Base-by-base conservation (phyloP, 2,329 filamentous ascomycete genomes). In the Diaporthe sp. region DNA sequence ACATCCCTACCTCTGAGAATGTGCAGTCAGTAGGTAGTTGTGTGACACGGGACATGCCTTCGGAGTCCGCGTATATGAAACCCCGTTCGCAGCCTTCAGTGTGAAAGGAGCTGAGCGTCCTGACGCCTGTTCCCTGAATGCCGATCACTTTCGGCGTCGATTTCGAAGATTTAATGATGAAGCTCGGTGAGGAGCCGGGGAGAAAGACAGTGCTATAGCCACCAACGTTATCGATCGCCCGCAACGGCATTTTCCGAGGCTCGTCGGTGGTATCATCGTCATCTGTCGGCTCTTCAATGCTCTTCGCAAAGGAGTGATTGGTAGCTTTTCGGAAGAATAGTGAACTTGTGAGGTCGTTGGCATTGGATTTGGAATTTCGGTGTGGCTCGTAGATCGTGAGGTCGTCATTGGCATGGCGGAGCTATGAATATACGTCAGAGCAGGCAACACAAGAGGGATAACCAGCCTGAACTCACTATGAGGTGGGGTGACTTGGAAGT, bases 341-440 rank as follows among this genome's bases (percentile, higher is more conserved):
- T 10, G 88, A 89, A 34, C 86, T 85, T 1, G 89, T 86, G 78
- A 93, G 88, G 8, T 87, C 83, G 39, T 84, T 78, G 10, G 81
- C 79, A n/a, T 80, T 82, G 74, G 82, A 82, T 39, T 80, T 81
- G 53, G 81, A 84, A 76, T 86, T 86, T 57, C 90, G 88, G 79
- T 95, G 93, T 1, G 96, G 95, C 81, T 97, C 92, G 82, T 98
- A 99, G 61, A 98, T 89, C 15, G 94, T 93, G 46, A 98, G 86
- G 81, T 98, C 96, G 78, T 98, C 94, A 75, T 91, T 93, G 13
- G 90, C 89, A 67, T 95, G 95, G 69, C 96, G 94, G 39, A 96
- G 86, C 94, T 95, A 77, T 28, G 31, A 49, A 10, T 10, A 59
- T 65, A 57, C 61, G 55, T 46, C 49, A 17, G 67, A 81, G 25